Conservation (phyloP, 1,284 basidiomycete species). For the Leccinum laetum region DNA sequence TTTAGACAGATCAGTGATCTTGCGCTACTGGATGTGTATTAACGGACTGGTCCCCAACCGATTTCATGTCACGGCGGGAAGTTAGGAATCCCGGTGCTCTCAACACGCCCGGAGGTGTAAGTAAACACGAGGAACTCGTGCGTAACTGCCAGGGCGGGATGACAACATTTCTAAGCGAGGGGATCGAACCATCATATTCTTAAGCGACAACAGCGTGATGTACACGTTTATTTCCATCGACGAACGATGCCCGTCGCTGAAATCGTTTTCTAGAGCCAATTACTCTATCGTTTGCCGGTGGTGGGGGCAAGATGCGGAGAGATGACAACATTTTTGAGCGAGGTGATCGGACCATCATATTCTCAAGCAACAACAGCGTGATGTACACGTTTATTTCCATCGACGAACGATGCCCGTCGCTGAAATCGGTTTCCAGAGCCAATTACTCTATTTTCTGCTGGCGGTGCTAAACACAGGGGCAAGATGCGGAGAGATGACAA, state of each 20-base stretch:
- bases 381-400: too few species aligned
- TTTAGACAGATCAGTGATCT: background rate
- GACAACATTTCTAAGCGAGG: background rate
- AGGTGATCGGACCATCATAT: too few species aligned
- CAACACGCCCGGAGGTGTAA: background rate
- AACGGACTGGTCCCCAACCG: background rate
- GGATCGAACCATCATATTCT: background rate
- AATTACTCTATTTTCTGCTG: too few species aligned
- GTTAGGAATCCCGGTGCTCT: background rate
- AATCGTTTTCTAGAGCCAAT: too few species aligned
- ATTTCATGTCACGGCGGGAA: background rate
- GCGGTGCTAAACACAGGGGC: too few species aligned
- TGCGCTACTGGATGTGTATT: background rate
- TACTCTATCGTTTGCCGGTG: too few species aligned
- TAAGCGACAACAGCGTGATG: background rate
- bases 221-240: slow-evolving; percentile 2
- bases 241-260: background rate
- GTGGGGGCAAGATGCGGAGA: too few species aligned
- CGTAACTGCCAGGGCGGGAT: background rate
- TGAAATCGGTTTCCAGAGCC: too few species aligned
- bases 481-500: background rate
- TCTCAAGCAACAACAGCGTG: too few species aligned
- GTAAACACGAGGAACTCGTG: background rate
- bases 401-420: too few species aligned
- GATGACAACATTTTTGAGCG: too few species aligned